phyloP scores from a whole-genome alignment of 2,329 filamentous ascomycete genomes.

The Fusarium sp. region DNA sequence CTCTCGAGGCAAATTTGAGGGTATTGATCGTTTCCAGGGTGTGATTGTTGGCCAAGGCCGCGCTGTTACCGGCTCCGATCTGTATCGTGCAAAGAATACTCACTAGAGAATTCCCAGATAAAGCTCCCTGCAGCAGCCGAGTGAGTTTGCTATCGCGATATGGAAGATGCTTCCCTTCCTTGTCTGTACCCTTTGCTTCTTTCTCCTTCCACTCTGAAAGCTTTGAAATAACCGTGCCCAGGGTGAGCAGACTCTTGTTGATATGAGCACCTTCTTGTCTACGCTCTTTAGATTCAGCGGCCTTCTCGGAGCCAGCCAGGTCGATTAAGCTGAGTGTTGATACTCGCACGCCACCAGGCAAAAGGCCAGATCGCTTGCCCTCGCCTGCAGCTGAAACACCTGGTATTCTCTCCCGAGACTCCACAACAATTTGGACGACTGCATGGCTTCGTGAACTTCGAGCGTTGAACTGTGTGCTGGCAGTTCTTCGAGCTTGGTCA shows the following conservation, averaged over 20 bases:
- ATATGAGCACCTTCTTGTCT: slow-evolving; percentile 96
- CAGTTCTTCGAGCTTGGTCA: slow-evolving; percentile 87
- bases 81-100: slow-evolving; percentile 98
- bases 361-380: slow-evolving; percentile 73
- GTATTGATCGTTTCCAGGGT: slow-evolving; percentile 93
- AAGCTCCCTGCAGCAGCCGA: slow-evolving; percentile 86
- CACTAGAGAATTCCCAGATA: slow-evolving; percentile 93
- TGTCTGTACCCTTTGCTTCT: slow-evolving; percentile 75
- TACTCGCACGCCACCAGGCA: slow-evolving; percentile 90
- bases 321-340: slow-evolving; percentile 96
- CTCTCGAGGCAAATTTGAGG: slow-evolving; percentile 93
- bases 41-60: slow-evolving; percentile 76
- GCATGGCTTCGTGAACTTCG: slow-evolving; percentile 97
- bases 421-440: slow-evolving; percentile 97
- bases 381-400: slow-evolving; percentile 51
- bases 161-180: slow-evolving; percentile 90
- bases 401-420: slow-evolving; percentile 87
- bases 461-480: slow-evolving; percentile 96
- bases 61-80: slow-evolving; percentile 78
- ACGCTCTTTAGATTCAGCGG: slow-evolving; percentile 93
- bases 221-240: slow-evolving; percentile 93
- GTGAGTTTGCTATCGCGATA: slow-evolving; percentile 99
- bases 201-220: slow-evolving; percentile 92
- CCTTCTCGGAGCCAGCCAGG: slow-evolving; percentile 94
- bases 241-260: slow-evolving; percentile 94